phyloP scores from a whole-genome alignment of 345 rosid genomes.

The Populus nigra region DNA sequence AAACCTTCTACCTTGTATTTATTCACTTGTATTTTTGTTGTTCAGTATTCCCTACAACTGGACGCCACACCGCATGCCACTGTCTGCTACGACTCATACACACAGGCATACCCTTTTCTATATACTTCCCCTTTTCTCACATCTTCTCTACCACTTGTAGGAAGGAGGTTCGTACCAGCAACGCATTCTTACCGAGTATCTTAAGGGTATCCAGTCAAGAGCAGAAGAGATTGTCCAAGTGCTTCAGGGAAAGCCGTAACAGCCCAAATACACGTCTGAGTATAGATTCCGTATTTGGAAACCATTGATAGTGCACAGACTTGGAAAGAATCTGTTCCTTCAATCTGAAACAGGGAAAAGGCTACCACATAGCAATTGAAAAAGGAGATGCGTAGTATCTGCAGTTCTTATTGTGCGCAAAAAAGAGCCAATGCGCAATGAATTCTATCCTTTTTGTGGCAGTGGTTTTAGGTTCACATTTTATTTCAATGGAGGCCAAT shows the following conservation, averaged over 20 bases:
- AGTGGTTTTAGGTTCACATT: not conserved
- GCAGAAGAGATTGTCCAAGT: constrained; percentile 52
- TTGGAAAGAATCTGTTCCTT: not conserved
- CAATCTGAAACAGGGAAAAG: not conserved
- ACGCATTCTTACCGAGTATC: constrained; percentile 64
- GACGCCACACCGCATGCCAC: not conserved
- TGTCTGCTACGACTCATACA: not conserved
- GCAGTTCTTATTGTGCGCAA: not conserved
- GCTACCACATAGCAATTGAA: not conserved
- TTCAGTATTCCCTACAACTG: not conserved
- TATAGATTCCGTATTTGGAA: not conserved
- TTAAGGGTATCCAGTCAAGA: constrained; percentile 76
- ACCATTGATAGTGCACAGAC: not conserved
- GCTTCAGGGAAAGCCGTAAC: constrained; percentile 40
- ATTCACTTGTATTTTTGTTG: not conserved
- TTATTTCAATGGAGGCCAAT: not conserved
- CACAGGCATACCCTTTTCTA: not conserved
- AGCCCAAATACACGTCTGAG: not conserved
- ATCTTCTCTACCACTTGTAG: constrained; percentile 29
- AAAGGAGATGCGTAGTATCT: not conserved
- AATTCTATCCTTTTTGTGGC: no score
- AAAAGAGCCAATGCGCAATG: not conserved
- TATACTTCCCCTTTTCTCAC: not conserved
- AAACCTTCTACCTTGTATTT: not conserved
- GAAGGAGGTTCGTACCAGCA: constrained; percentile 98